A percentile compares a stretch with the other conserved stretches of the same genome.
Evolutionary conservation across 306 rosid species (phyloP).

Genomic region (Medicago truncatula): MtrunA17r5.0-ANR NC_053042.1:54642001-54642500

Average conservation of each 20-base stretch:
- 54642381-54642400: background rate
- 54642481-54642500: slow-evolving; percentile 37
- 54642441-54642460: background rate
- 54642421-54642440: background rate
- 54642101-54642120: slow-evolving; percentile 94
- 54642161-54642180: background rate
- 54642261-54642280: slow-evolving; percentile 84
- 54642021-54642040: background rate
- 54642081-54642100: slow-evolving; percentile 85
- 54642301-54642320: slow-evolving; percentile 98
- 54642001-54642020: slow-evolving; percentile 5
- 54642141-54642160: slow-evolving; percentile 46
- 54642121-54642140: slow-evolving; percentile 93
- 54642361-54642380: slow-evolving; percentile 81
- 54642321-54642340: slow-evolving; percentile 93
- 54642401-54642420: background rate
- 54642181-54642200: background rate
- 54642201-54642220: too few species aligned
- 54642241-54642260: slow-evolving; percentile 78
- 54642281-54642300: slow-evolving; percentile 98
- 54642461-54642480: background rate
- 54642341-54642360: slow-evolving; percentile 91
- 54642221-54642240: background rate
- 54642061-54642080: slow-evolving; percentile 97
- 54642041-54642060: slow-evolving; percentile 57